Evolutionary conservation across 352 stramenopile species (phyloP), one percentile per base, ranked within the genome.

Genomic region (Pythium volutum): DNA sequence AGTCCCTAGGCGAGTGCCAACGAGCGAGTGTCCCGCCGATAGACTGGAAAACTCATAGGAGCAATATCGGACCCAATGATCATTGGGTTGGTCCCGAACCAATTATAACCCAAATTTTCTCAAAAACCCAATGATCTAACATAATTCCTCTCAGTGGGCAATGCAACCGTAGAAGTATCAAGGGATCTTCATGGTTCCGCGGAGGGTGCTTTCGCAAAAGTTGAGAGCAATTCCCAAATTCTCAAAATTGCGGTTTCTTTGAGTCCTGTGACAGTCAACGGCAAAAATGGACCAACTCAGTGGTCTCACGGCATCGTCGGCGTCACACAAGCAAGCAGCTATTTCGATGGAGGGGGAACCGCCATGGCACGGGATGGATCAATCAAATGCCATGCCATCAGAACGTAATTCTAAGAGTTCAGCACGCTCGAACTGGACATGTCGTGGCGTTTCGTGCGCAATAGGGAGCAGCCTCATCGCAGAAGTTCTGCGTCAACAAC

Each of bases 241-340:
- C 22, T 48, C 42, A 48, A 48, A 48, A 29, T 29, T 54, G 16
- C 14, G 9, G 23, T 36, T 31, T 36, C 31, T 14, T 39, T 2
- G 25, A 23, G 29, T 25, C 53, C 15, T 62, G 55, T 62, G 55
- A 62, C 55, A 62, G 55, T 46, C 55, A 55, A 34, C 3, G 11
- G 6, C 18, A 9, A 46, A 20, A n/a, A 18, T 42, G 27, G 48
- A 15, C 42, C 10, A 27, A 33, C 31, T 47, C 45, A 47, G 55
- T 42, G 55, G 55, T 29, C 55, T 62, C 55, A 62, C 29, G 10
- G 45, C 55, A 55, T 62, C 33, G 31, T 0, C 8, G 55, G 55
- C 45, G n/a, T 62, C 55, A 62, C 55, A 62, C 55, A 61, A 61
- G 41, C 55, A 59, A 33, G 12, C 33, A 26, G n/a, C 29, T 18